phyloP scores from a whole-genome alignment of 2,329 filamentous ascomycete species.

The Ophiostoma triangulosporum region DNA sequence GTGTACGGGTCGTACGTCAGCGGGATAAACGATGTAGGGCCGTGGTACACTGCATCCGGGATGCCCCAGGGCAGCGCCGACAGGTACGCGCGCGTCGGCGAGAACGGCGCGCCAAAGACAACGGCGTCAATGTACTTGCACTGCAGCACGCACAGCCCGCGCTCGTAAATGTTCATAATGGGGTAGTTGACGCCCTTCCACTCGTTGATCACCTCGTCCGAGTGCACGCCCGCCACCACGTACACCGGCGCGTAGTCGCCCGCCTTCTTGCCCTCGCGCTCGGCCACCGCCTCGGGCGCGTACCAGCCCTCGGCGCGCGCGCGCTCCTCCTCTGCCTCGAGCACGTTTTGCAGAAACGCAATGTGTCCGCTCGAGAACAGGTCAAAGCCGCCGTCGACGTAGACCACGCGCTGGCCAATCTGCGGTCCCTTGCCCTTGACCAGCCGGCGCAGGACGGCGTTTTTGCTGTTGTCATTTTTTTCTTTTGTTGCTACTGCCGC shows the following conservation, averaged over 20 bases:
- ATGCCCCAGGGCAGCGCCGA: constrained; percentile 57
- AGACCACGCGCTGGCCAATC: constrained; percentile 73
- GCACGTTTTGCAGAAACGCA: constrained; percentile 74
- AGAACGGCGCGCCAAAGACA: constrained; percentile 81
- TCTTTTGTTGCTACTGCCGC: not conserved
- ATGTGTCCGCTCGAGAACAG: constrained; percentile 96
- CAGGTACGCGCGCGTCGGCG: constrained; percentile 68
- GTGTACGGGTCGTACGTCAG: constrained; percentile 68
- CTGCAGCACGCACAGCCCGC: constrained; percentile 86
- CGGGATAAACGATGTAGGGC: constrained; percentile 85
- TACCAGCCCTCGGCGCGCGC: constrained; percentile 64
- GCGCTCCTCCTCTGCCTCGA: constrained; percentile 55
- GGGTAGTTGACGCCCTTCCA: constrained; percentile 98
- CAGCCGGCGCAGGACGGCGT: constrained; percentile 35
- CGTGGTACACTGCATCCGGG: constrained; percentile 80
- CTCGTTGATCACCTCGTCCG: constrained; percentile 86
- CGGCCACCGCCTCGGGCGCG: constrained; percentile 45
- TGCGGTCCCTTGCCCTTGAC: constrained; percentile 58
- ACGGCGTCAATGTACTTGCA: constrained; percentile 87
- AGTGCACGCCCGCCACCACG: constrained; percentile 86
- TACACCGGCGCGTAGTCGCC: constrained; percentile 75
- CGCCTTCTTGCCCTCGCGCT: constrained; percentile 42
- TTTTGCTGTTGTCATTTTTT: no score
- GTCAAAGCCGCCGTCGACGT: constrained; percentile 94
- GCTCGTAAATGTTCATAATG: constrained; percentile 98